Conservation (phyloP, 495 filamentous ascomycete species). For the Aspergillus heteromorphus region DNA sequence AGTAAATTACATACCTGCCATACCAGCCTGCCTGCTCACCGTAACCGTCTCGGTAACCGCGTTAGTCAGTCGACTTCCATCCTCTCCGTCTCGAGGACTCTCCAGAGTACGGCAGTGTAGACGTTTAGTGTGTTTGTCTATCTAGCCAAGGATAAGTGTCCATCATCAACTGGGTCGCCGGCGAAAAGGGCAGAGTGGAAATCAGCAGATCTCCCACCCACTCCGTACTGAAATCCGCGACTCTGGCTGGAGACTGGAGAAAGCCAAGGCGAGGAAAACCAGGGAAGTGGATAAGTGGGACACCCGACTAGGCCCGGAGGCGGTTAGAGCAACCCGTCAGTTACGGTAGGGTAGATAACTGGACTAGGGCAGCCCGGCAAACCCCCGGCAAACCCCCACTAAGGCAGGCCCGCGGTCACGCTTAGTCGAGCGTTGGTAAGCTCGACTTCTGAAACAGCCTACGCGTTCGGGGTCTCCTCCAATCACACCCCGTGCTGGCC, state of each 20-base stretch:
- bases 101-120: too few relatives aligned
- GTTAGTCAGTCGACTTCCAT: too few relatives aligned
- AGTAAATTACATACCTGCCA: too few relatives aligned
- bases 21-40: background rate
- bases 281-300: background rate
- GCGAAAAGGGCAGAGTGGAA: background rate
- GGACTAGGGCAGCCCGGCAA: too few relatives aligned
- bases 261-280: background rate
- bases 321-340: slow-evolving; percentile 11
- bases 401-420: slow-evolving; percentile 15
- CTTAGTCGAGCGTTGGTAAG: slow-evolving; percentile 7
- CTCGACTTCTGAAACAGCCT: slow-evolving; percentile 36
- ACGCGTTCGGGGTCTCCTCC: slow-evolving; percentile 7
- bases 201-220: background rate
- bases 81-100: too few relatives aligned
- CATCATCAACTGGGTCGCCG: slow-evolving; percentile 31
- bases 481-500: slow-evolving; percentile 12
- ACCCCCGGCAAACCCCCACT: too few relatives aligned
- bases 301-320: background rate
- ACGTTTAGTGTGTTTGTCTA: too few relatives aligned
- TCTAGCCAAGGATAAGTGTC: too few relatives aligned
- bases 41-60: background rate
- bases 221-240: background rate
- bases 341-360: background rate
- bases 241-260: background rate